These are phyloP conservation scores for Lathyrus aphaca DNA, from an alignment of 306 rosid genomes.

Conservation along the genomic window DNA sequence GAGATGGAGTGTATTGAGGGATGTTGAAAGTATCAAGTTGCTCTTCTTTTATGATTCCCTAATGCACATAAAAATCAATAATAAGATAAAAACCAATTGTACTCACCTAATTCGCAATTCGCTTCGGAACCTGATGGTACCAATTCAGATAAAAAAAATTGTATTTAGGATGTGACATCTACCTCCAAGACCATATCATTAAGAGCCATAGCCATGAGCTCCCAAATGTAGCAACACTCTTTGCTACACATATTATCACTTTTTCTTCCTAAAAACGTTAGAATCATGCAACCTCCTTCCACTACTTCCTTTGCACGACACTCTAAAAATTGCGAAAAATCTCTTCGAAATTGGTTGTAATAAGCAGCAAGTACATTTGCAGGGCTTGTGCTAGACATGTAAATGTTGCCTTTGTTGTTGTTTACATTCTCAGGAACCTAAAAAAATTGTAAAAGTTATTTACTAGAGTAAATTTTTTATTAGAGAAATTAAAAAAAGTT, in stretches of 20 bases:
- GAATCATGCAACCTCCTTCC: constrained; percentile 31
- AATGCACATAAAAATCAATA: neutral
- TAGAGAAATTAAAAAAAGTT: neutral
- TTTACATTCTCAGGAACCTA: constrained; percentile 58
- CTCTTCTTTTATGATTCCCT: constrained; percentile 4
- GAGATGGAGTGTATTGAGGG: neutral
- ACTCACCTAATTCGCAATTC: too few relatives aligned
- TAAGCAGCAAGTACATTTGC: constrained; percentile 34
- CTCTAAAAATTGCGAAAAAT: constrained; percentile 43
- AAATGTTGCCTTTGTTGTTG: constrained; percentile 54
- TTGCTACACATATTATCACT: neutral
- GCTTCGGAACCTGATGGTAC: too few relatives aligned
- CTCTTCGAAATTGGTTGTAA: constrained; percentile 14
- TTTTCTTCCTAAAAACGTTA: neutral
- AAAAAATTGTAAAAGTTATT: neutral
- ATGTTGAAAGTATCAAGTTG: neutral
- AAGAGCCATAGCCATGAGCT: neutral
- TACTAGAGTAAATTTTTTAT: too few relatives aligned
- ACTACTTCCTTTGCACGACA: constrained; percentile 54
- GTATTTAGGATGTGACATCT: neutral
- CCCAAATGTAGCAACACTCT: neutral
- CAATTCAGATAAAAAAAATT: too few relatives aligned
- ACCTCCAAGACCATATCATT: constrained; percentile 1
- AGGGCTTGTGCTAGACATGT: constrained; percentile 47
- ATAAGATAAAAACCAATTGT: too few relatives aligned